Evolutionary conservation across 2,329 filamentous ascomycete genomes (phyloP), one percentile per base, ranked within the genome.

Genomic region (Amylocarpus encephaloides): DNA sequence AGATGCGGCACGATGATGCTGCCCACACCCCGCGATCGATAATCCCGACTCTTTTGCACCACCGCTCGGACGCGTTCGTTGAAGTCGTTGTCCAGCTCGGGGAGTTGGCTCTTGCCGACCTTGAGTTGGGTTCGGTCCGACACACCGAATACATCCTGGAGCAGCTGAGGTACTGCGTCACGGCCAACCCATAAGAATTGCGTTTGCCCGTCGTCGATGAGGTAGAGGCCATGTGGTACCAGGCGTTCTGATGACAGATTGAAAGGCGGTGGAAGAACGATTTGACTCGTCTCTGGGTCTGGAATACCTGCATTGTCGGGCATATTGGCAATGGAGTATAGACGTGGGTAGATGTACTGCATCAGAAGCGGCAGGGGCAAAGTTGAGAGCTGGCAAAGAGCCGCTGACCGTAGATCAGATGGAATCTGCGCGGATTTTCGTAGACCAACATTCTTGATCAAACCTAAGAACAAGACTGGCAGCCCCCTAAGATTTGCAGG

Each of bases 171-270:
- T 26, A 98, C 89, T 1, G 92, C 86, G 59, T 98, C 92, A 33
- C 91, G 83, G 12, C 93, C 93, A 16, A 97, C 79, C 93, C 93
- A 98, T 43, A 98, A 72, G 77, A 98, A 98, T 67, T 98, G 93
- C 5, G 89, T 96, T 70, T 96, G 92, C 2, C 91, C 91, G 64
- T 98, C 93, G 62, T 98, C 93, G 62, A 98, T 93, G 51, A 98
- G 79, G 69, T 98, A 98, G 15, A 98, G 74, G 26, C 93, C 93
- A 65, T 94, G 95, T 0, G 90, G 80, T 3, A 89, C 88, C 44
- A 98, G 79, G 42, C 86, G 82, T 68, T 92, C 89, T 1, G 91
- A 95, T 2, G 89, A 90, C 51, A 97, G 77, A 68, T 96, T 96
- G 63, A 88, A 65, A 0, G 88, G 77, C 4, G 88, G 88, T 19